These are phyloP conservation scores for Geotrichum citri-aurantii DNA, from an alignment of 1,139 yeast species.

Conservation along the genomic window DNA sequence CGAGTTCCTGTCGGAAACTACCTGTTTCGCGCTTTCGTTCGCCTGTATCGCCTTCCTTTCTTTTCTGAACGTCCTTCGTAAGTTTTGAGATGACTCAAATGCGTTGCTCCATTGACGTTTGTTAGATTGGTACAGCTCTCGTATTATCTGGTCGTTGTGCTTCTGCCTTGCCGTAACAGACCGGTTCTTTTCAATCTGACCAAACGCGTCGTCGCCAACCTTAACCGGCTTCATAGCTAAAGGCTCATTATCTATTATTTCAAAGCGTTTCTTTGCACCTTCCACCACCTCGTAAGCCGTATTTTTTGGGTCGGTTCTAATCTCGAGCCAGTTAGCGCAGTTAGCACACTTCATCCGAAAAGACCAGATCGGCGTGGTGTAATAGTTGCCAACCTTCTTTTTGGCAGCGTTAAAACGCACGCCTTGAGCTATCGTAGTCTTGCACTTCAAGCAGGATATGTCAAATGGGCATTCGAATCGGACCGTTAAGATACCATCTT, in stretches of 20 bases:
- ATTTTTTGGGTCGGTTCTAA: constrained; percentile 35
- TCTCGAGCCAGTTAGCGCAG: constrained; percentile 28
- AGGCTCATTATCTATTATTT: not conserved
- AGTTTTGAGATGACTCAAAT: constrained; percentile 23
- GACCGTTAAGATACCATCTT: constrained; percentile 29
- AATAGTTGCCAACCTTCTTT: constrained; percentile 30
- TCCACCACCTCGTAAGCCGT: constrained; percentile 27
- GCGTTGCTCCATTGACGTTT: constrained; percentile 25
- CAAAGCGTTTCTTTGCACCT: constrained; percentile 26
- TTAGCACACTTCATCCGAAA: constrained; percentile 32
- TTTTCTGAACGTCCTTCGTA: constrained; percentile 22
- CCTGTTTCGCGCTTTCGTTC: constrained; percentile 18
- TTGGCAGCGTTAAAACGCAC: constrained; percentile 35
- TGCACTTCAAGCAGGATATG: constrained; percentile 30
- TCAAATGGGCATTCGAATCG: constrained; percentile 35
- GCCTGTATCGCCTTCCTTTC: constrained; percentile 17
- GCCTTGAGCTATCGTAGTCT: constrained; percentile 31
- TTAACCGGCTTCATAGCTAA: not conserved
- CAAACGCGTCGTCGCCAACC: constrained; percentile 21
- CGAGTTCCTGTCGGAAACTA: constrained; percentile 20
- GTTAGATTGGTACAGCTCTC: constrained; percentile 18
- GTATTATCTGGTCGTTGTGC: constrained; percentile 15
- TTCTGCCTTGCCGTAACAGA: constrained; percentile 11
- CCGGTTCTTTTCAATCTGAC: constrained; percentile 22
- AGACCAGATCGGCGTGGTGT: constrained; percentile 31